A percentile compares a stretch with the other conserved stretches of the same genome.
Evolutionary conservation across 73 alveolate genomes (phyloP).

Genomic region (Paramecium bursaria): DNA sequence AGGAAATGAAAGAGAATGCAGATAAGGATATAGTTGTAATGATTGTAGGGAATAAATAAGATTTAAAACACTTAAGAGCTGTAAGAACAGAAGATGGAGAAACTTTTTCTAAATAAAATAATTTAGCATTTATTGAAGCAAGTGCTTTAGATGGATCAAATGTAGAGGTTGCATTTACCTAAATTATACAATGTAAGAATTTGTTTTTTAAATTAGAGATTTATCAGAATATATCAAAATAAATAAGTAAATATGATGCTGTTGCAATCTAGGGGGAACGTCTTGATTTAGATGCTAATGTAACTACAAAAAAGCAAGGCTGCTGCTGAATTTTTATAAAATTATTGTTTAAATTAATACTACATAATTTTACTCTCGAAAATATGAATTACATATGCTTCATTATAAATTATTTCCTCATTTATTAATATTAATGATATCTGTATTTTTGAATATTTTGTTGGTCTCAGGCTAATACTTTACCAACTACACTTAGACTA

Average conservation of each 20-base stretch:
- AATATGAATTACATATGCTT: too few species aligned
- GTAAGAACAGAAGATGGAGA: slow-evolving; percentile 85
- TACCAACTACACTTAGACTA: slow-evolving; percentile 21
- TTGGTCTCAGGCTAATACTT: too few species aligned
- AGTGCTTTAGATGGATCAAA: slow-evolving; percentile 83
- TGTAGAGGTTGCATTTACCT: slow-evolving; percentile 80
- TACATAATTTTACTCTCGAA: too few species aligned
- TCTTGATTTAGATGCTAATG: too few species aligned
- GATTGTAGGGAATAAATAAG: slow-evolving; percentile 86
- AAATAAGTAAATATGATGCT: slow-evolving; percentile 21
- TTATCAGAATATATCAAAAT: slow-evolving; percentile 23
- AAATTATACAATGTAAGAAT: slow-evolving; percentile 52
- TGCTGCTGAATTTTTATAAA: too few species aligned
- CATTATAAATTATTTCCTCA: too few species aligned
- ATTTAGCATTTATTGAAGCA: slow-evolving; percentile 84
- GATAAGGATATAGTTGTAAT: slow-evolving; percentile 78
- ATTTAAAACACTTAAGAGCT: slow-evolving; percentile 85
- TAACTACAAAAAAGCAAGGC: too few species aligned
- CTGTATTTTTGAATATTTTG: too few species aligned
- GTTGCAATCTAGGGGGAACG: too few species aligned
- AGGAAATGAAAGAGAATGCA: slow-evolving; percentile 85
- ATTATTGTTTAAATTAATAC: too few species aligned
- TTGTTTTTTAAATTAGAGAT: neutral
- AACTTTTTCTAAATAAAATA: slow-evolving; percentile 71
- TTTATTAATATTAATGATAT: too few species aligned